Evolutionary conservation across 305 asterid genomes (phyloP), one percentile per base, ranked within the genome.

Genomic region (Solanum hybrid): DNA sequence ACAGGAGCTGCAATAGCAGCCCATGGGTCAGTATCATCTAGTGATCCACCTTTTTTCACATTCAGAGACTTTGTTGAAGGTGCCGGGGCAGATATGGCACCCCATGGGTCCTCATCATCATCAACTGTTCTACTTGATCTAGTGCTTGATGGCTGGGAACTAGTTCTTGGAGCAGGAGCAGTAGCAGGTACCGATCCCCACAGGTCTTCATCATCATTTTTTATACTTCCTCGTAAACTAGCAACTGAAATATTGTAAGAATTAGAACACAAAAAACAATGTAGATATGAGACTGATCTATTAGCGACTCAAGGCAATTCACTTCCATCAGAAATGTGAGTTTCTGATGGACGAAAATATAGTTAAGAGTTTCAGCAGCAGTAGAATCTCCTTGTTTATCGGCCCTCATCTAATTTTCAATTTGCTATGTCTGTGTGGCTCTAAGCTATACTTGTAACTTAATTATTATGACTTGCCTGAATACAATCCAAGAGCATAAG

Each of bases 1-100:
- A 92, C 91, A 86, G 95, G 93, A 78, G 93, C 94, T 82, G 92
- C 91, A 36, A 91, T 91, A 36, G 95, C 88, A 74, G 93, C 94
- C 97, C 98, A 97, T 89, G 93, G 88, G 90, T 95, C 97, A 33
- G 90, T 94, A 51, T 94, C 97, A 24, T 94, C 96, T 61, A 82
- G 40, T 40, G 82, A 31, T 88, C 29, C 87, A 14, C 78, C 28
- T 37, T 78, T 88, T 78, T 88, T 78, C 18, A 82, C 90, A 33
- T 28, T 88, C 88, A 84, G 64, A 51, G 88, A 39, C 42, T 84
- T 84, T 2, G 87, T 6, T 57, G 35, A 76, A n/a, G 87, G 64
- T n/a, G 79, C 90, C 2, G 90, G 87, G 90, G 36, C 87, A 31
- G 88, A 35, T 39, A 88, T 77, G 61, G 90, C 84, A 24, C 75